phyloP scores from a whole-genome alignment of 345 rosid species.

The Eucalyptus dawsonii region DNA sequence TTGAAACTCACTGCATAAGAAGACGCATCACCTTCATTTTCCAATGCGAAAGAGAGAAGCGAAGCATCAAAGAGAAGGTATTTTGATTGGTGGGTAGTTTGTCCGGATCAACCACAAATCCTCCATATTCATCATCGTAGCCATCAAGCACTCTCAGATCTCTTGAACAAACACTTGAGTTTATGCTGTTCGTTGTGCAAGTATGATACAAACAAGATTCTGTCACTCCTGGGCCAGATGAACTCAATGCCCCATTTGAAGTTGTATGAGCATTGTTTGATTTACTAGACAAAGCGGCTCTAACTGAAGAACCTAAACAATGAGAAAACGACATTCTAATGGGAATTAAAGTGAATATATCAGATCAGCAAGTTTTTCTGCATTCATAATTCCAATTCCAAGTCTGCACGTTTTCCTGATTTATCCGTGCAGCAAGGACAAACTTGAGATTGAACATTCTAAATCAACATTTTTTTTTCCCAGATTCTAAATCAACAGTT shows the following conservation, averaged over 20 bases:
- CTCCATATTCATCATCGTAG: conserved; percentile 70
- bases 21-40: conserved; percentile 29
- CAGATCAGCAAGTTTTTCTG: neutral
- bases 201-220: conserved; percentile 19
- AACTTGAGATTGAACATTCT: neutral
- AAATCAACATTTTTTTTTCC: neutral
- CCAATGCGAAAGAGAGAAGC: conserved; percentile 55
- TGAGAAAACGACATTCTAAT: neutral
- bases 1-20: neutral
- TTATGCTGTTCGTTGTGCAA: conserved; percentile 16
- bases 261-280: conserved; percentile 7
- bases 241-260: conserved; percentile 14
- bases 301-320: conserved; percentile 12
- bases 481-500: neutral
- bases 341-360: neutral
- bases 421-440: neutral
- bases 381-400: neutral
- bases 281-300: conserved; percentile 23
- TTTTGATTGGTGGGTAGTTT: conserved; percentile 38
- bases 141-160: conserved; percentile 36
- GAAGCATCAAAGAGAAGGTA: conserved; percentile 41
- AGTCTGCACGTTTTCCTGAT: neutral
- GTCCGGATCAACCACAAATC: conserved; percentile 60
- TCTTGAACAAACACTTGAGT: conserved; percentile 15
- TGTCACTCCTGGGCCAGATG: neutral